Base-by-base conservation (phyloP, 1,284 basidiomycete genomes). In the Papiliotrema flavescens region DNA sequence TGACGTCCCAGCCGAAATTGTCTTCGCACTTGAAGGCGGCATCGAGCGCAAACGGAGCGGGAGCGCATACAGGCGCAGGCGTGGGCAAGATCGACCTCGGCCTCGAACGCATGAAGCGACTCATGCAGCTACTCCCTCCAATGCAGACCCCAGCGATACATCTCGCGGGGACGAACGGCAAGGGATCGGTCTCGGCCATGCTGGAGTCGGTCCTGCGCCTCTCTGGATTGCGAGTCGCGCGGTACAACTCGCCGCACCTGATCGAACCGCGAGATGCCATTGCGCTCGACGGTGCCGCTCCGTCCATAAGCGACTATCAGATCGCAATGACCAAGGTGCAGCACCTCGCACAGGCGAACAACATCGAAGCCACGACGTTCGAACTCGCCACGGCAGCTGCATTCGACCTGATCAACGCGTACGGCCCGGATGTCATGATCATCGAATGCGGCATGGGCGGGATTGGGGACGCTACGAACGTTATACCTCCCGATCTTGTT, bases 371-470 rank as follows among this genome's bases (percentile, higher is more conserved):
- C 2, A 89, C 82, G 51, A 82, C 78, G 59, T 97, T 97, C 71
- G 94, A 96, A 76, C 67, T 92, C n/a, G 80, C 91, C 55, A 89
- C 92, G 0, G 80, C 88, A 54, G 86, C 85, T 0, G 91, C 88
- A 0, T 83, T 89, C 47, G 76, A 80, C 45, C 74, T 88, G 44
- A 91, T 92, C 69, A 87, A 92, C 64, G 78, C 78, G 3, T 78
- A 76, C 0, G 59, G 77, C 3, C 81, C 94, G 1, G 92, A 97
- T 66, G 72, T 98, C 17, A 86, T 89, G 45, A 82, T 98, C 4
- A 77, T 98, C 49, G 95, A 98, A 77, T 95, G 94, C 8, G 96
- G 95, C 0, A 86, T 99, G 85, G 96, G 95, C 0, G 96, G 96
- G 0, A 80, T 84, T 2, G 77, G 88, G 51, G 96, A 99, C 71